Evolutionary conservation across 345 rosid genomes (phyloP), one percentile per base, ranked within the genome.

Genomic region (Arabis alpina): DNA sequence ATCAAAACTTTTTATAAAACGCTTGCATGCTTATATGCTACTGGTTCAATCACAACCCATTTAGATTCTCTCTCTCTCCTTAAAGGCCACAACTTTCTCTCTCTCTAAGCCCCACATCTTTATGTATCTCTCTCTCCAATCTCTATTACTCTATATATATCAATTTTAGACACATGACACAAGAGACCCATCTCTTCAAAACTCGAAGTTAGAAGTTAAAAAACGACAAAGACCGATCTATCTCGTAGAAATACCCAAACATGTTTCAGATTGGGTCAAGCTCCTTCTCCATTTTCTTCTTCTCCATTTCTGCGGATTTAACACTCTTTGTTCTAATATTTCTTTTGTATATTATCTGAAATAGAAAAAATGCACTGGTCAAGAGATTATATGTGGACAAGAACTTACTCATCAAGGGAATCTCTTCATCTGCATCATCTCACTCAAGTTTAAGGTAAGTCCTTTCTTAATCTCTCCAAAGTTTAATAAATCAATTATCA

Each of bases 351-450:
- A 36, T 34, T 34, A 44, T 63, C 5, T 67, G 63, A 43, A 36
- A 53, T 3, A 74, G 78, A n/a, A 68, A 50, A 61, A 39, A 39
- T 24, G 70, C 34, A 68, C 43, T 61, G 43, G 6, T 14, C 39
- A 68, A 48, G 44, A 75, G 19, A 67, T 16, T 43, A 16, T 54
- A 52, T 40, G 74, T 53, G 67, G 13, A 53, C 47, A 75, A 54
- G 42, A 67, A 47, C 47, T 44, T 44, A 6, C 2, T 24, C 45
- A 42, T 14, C 67, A 73, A 42, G 23, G 61, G 72, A 30, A 32
- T 53, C 74, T 74, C 62, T 40, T 74, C 78, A 34, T 66, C 78
- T 12, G 19, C 73, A 45, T 74, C 73, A 54, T 60, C 74, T 61
- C 40, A 36, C 42, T 61, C 69, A 44, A 48, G n/a, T 12, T 60